Evolutionary conservation across 331 rosid species (phyloP).

Genomic region (Malus hybrid): DNA sequence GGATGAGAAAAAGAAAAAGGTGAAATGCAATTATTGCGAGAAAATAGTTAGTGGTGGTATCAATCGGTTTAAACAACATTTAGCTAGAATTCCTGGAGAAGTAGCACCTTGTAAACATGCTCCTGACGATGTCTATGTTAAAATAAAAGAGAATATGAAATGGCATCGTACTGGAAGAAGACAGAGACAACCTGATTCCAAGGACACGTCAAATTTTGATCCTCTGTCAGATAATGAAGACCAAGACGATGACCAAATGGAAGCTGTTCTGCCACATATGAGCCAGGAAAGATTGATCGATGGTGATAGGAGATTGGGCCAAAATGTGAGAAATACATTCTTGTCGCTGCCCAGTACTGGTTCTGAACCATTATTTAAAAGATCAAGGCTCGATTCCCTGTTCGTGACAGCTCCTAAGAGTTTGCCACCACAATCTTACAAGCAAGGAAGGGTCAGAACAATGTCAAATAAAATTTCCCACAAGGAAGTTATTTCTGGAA

Average conservation of each 20-base stretch:
- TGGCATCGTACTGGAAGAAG: constrained; percentile 98
- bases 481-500: constrained; percentile 73
- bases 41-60: constrained; percentile 98
- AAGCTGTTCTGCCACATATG: constrained; percentile 47
- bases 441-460: constrained; percentile 52
- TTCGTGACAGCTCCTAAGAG: constrained; percentile 56
- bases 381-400: constrained; percentile 80
- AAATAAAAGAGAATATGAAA: constrained; percentile 94
- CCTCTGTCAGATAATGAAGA: constrained; percentile 67
- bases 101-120: constrained; percentile 95
- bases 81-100: constrained; percentile 97
- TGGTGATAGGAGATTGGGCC: constrained; percentile 53
- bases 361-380: constrained; percentile 70
- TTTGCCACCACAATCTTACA: constrained; percentile 59
- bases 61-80: constrained; percentile 90
- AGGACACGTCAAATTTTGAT: constrained; percentile 52
- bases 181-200: constrained; percentile 59
- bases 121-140: constrained; percentile 81
- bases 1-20: constrained; percentile 96
- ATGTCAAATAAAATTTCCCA: constrained; percentile 46
- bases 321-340: constrained; percentile 46
- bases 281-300: constrained; percentile 54
- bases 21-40: constrained; percentile 89
- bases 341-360: constrained; percentile 48
- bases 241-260: constrained; percentile 61